Evolutionary conservation across 441 rosid genomes (phyloP).

Genomic region (Melastoma candidum): DNA sequence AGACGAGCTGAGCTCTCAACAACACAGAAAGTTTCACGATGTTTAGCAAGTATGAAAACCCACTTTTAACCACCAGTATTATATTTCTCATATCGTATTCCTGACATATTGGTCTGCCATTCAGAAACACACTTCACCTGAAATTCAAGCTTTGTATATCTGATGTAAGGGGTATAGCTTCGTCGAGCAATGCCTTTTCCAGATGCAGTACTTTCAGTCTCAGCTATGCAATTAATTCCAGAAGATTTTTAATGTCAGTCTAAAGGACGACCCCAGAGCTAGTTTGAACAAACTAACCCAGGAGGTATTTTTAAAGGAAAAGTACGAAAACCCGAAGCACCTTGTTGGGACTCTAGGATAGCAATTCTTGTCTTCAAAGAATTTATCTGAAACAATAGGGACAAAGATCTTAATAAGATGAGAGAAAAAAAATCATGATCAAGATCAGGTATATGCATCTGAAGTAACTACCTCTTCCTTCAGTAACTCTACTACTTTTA

Average conservation of each 20-base stretch:
- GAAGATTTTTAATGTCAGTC: no score
- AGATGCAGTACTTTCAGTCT: slow-evolving; percentile 20
- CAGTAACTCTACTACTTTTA: slow-evolving; percentile 34
- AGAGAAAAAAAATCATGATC: background rate
- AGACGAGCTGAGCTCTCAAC: no score
- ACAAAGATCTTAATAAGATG: background rate
- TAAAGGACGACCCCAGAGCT: no score
- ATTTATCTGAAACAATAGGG: slow-evolving; percentile 39
- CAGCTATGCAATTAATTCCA: slow-evolving; percentile 4
- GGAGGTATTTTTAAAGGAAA: background rate
- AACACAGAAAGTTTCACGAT: no score
- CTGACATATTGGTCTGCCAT: background rate
- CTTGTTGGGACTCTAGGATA: slow-evolving; percentile 37
- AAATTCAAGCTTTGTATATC: slow-evolving; percentile 85
- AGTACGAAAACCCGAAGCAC: background rate
- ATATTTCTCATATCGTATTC: no score
- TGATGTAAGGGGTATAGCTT: slow-evolving; percentile 67
- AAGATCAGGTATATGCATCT: background rate
- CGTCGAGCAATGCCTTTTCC: slow-evolving; percentile 26
- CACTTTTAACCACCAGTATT: no score
- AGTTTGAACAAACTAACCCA: background rate
- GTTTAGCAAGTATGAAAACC: no score
- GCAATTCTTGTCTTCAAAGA: slow-evolving; percentile 56
- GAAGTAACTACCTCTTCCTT: slow-evolving; percentile 50
- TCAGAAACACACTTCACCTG: slow-evolving; percentile 32